Base-by-base conservation (phyloP, 768 basidiomycete species). In the Suillus weaverae region DNA sequence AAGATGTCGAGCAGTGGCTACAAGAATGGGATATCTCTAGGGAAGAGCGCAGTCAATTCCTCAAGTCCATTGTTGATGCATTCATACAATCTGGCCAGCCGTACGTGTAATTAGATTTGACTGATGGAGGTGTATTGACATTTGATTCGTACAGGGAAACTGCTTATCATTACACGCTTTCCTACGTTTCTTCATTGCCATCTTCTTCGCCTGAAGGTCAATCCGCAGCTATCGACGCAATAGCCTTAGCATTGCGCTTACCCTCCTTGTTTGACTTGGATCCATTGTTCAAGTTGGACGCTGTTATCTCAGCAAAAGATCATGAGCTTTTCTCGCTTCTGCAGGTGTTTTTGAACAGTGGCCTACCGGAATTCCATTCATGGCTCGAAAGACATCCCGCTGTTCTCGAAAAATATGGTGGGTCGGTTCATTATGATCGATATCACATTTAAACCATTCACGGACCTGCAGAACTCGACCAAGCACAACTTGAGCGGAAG, bases 221-320 rank as follows among this genome's bases (percentile, higher is more conserved):
- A 64, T 57, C 78, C 5, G 88, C 86, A 53, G 89, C 89, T 10
- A 68, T 88, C 32, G 83, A 88, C 39, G 77, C 84, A 41, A 87
- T 94, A 66, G 83, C 85, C 7, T 79, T 84, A 8, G 88, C 90
- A 22, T 81, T 94, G 38, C 84, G 86, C 39, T 79, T 88, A 43
- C 87, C 90, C 3, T 77, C 79, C 16, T 74, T 91, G 64, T 92
- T 95, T 75, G 89, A 96, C 77, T 91, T 95, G 71, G 92, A 95
- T 74, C 74, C 87, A 8, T 77, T 94, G 36, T 89, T 94, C 81
- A 90, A 88, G 66, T 80, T 96, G 50, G 88, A 93, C 62, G 85
- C 88, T 1, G 84, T 93, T 39, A 74, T 90, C 48, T 83, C 85
- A 16, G 78, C 81, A 39, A 89, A 90, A 72, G 84, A 85, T 55